Evolutionary conservation across 352 stramenopile species (phyloP), one percentile per base, ranked within the genome.

Genomic region (Phytophthora crassamura): DNA sequence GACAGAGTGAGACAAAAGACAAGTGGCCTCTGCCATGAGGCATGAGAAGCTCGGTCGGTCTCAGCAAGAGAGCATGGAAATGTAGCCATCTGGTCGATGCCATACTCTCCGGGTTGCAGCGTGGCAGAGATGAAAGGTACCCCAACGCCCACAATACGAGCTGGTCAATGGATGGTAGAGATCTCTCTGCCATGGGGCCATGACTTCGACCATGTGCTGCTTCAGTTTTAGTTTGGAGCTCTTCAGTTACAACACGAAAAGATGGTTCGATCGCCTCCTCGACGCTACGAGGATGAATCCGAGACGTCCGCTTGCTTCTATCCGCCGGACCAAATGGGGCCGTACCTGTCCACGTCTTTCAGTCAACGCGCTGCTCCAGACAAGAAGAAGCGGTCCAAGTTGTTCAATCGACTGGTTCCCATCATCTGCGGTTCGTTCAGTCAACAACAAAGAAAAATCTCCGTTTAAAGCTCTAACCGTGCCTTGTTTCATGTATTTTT

Each of bases 281-380:
- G 41, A 10, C 52, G 42, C 25, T 69, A 72, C 42, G 69, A 69
- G 35, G 64, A 69, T 20, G 64, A 67, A 60, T 49, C 42, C 0
- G 67, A 80, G 46, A 67, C 45, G 14, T 42, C 64, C 7, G 54
- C 65, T 7, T 69, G 51, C 47, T 80, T 72, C 41, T 77, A 77
- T 36, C 72, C 72, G 3, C 65, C 64, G 1, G 34, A 52, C 43
- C 46, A 75, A 45, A 72, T 75, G 64, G 64, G 64, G 0, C 60
- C 72, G 3, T 80, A 60, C 36, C 34, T 77, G 10, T 72, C 72
- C 2, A 58, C 64, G 9, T 75, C 68, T 4, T 51, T 64, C 34
- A 56, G 61, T 4, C 72, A 75, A 60, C 57, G 59, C 30, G 34
- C 20, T 20, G 59, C 68, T 3, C 57, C 68, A 8, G 32, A 48